Evolutionary conservation across 345 rosid species (phyloP), one percentile per base, ranked within the genome.

Genomic region (Excoecaria cochinchinensis): DNA sequence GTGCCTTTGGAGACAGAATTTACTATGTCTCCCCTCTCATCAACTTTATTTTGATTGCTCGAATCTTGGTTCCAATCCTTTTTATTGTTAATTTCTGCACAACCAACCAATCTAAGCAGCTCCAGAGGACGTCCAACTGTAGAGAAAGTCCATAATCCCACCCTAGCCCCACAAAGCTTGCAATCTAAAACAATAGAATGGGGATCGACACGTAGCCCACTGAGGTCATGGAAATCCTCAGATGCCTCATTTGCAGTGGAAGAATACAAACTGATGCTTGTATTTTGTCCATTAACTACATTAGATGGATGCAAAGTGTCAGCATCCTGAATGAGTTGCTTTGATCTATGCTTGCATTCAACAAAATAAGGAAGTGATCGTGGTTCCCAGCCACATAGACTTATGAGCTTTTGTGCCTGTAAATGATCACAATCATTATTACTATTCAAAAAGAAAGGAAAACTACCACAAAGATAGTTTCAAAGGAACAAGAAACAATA

Each of bases 351-450:
- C 77, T 86, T 85, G 86, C 88, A 83, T 60, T 89, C 92, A 80
- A 92, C 95, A 78, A 88, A 78, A 82, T 92, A 96, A 63, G 99
- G 90, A 72, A 93, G 82, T 48, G 78, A 76, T 7, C 94, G 91
- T 0, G 95, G 93, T 80, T 93, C 98, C 99, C 99, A 95, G 74
- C 99, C 99, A 78, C 94, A 93, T 60, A 95, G 84, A 84, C 93
- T 86, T 76, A 87, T 85, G 69, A 90, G 84, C 75, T 89, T 91
- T 72, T 84, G 85, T 69, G 97, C 98, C 99, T 93, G 91, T 78
- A 79, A 76, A 78, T 68, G 72, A 47, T 69, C 76, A 25, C 70
- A 44, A 57, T 77, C 50, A 74, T 50, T 63, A 80, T 53, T 39
- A 56, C 11, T 40, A 61, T 31, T 61, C 42, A 73, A 31, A 17